Evolutionary conservation across 768 basidiomycete species (phyloP).

Genomic region (Mrakia frigida): DNA sequence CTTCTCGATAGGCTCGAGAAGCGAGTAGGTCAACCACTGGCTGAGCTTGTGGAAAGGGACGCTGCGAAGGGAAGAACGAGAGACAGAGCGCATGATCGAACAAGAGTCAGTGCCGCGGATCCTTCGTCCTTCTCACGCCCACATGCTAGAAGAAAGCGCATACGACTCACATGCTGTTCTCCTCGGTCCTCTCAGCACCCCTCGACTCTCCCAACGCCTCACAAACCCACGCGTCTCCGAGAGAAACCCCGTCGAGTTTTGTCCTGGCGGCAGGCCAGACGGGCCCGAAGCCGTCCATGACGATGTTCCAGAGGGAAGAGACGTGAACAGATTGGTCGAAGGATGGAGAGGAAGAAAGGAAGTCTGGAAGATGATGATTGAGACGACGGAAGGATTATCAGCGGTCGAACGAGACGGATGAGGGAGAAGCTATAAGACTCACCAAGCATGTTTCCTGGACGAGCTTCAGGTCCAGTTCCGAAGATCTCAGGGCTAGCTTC

Average conservation of each 20-base stretch:
- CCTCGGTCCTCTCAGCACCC: slow-evolving; percentile 31
- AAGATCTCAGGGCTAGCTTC: slow-evolving; percentile 62
- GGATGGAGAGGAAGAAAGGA: slow-evolving; percentile 37
- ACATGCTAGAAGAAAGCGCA: background rate
- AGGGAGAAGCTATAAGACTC: slow-evolving; percentile 25
- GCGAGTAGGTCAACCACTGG: slow-evolving; percentile 85
- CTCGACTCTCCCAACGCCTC: slow-evolving; percentile 48
- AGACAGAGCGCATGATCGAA: too few species aligned
- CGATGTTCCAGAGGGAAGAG: slow-evolving; percentile 68
- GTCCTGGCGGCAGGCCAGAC: slow-evolving; percentile 82
- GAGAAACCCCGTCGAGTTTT: slow-evolving; percentile 59
- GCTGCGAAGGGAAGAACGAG: background rate
- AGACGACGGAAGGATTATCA: slow-evolving; percentile 29
- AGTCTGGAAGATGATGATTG: slow-evolving; percentile 38
- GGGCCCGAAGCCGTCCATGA: slow-evolving; percentile 73
- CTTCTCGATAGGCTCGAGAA: slow-evolving; percentile 76
- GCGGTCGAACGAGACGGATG: slow-evolving; percentile 5
- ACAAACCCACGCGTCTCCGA: slow-evolving; percentile 95
- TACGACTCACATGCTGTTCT: slow-evolving; percentile 20
- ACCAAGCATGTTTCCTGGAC: slow-evolving; percentile 83
- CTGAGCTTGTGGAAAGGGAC: slow-evolving; percentile 97
- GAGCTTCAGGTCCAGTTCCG: slow-evolving; percentile 54
- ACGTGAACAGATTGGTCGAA: slow-evolving; percentile 57
- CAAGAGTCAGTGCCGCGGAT: background rate
- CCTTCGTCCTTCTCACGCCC: background rate